Conservation (phyloP, 73 alveolate species). For the Paramecium caudatum region DNA sequence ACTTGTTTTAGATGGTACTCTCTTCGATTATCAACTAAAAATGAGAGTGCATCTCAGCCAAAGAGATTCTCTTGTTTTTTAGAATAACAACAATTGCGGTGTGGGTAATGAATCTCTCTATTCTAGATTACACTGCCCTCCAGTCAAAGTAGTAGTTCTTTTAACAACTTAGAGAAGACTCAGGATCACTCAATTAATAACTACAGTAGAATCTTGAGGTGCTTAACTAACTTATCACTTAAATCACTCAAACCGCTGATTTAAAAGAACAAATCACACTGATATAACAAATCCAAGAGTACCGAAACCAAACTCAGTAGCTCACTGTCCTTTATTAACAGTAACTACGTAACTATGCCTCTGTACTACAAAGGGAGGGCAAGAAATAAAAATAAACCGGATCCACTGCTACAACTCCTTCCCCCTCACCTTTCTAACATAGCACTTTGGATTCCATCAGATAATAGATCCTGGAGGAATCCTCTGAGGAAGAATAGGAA, state of each 20-base stretch:
- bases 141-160: constrained; percentile 38
- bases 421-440: constrained; percentile 47
- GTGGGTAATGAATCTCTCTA: constrained; percentile 16
- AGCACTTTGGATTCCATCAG: constrained; percentile 34
- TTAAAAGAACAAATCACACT: not conserved
- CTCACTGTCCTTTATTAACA: constrained; percentile 64
- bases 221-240: constrained; percentile 9
- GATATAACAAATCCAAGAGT: constrained; percentile 8
- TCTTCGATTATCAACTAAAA: constrained; percentile 20
- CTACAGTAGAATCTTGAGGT: constrained; percentile 1
- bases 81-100: constrained; percentile 63
- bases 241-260: constrained; percentile 6
- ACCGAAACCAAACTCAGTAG: constrained; percentile 52
- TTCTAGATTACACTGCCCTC: constrained; percentile 43
- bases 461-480: not conserved
- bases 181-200: constrained; percentile 22
- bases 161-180: not conserved
- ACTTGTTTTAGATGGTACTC: constrained; percentile 60
- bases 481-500: constrained; percentile 22
- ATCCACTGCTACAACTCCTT: not conserved
- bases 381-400: constrained; percentile 1
- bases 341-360: constrained; percentile 39
- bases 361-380: constrained; percentile 65
- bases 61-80: constrained; percentile 40
- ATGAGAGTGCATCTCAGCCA: constrained; percentile 69